Base-by-base conservation (phyloP, 345 rosid genomes). In the Populus alba region DNA sequence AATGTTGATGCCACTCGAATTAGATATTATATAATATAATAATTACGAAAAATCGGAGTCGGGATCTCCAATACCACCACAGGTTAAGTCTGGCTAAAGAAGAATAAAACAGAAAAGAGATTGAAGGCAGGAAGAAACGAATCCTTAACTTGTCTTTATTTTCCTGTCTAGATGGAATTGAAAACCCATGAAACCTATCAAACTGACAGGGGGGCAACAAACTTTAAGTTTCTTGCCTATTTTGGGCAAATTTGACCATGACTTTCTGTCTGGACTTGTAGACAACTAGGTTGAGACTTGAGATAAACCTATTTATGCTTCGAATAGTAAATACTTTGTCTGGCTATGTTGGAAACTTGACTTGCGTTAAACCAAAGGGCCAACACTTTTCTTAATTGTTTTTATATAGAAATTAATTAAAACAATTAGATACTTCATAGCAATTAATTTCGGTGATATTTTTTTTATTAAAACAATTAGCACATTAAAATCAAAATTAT, bases 221-320 rank as follows among this genome's bases (percentile, higher is more conserved):
- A 23, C 70, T 59, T 25, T 39, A 8, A 20, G 33, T 41, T 69
- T 51, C 18, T 77, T 68, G 71, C 31, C 38, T 62, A 55, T 76
- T 79, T 79, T 73, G 77, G 81, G 63, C 66, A 8, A n/a, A 18
- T 57, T 79, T 83, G 85, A 79, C 85, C 78, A n/a, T 66, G 77
- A 72, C 78, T 7, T 72, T 68, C 38, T 71, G 27, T n/a, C 22
- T 53, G 43, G 5, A 49, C 33, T 23, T 73, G 39, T 13, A 31
- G 22, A 27, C 27, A 55, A 55, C 62, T 55, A 57, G 11, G 63
- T n/a, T 22, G 27, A 57, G 29, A 57, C 63, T 9, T 57, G 63
- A n/a, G 63, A 57, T 57, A n/a, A 10, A n/a, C 27, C 15, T 57
- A 9, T 9, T 57, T 3, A 57, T n/a, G 29, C 63, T n/a, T 57